Conservation (phyloP, 148 eudicot species). For the Rhododendron henanense region DNA sequence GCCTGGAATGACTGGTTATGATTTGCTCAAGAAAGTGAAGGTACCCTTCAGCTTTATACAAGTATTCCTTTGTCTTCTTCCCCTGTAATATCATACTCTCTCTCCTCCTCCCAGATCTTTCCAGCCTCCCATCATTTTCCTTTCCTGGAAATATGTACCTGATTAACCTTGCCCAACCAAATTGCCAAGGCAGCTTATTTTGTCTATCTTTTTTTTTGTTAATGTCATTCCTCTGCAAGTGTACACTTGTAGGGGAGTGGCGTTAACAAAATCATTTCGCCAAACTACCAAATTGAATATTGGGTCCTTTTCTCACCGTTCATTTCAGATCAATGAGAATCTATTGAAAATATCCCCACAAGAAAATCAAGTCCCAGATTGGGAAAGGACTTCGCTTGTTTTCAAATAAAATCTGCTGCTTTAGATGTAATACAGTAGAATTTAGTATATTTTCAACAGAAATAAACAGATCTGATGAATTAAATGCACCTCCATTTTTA, state of each 20-base stretch:
- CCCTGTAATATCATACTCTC: not conserved
- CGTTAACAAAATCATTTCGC: too few relatives aligned
- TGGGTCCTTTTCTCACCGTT: slow-evolving; percentile 16
- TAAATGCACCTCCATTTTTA: slow-evolving; percentile 11
- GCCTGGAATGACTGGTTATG: slow-evolving; percentile 99
- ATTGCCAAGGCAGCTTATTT: too few relatives aligned
- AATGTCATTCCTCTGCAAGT: too few relatives aligned
- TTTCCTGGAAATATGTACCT: slow-evolving; percentile 24
- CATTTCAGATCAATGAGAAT: slow-evolving; percentile 22
- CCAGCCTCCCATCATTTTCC: slow-evolving; percentile 8
- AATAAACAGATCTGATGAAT: not conserved
- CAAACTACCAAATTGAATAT: not conserved
- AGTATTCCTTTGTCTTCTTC: slow-evolving; percentile 14
- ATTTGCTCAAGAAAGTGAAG: slow-evolving; percentile 94
- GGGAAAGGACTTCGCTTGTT: not conserved
- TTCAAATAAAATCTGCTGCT: not conserved
- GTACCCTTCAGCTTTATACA: slow-evolving; percentile 32
- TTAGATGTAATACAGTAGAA: not conserved
- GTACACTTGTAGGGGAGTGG: too few relatives aligned
- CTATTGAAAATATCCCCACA: slow-evolving; percentile 4
- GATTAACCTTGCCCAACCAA: not conserved
- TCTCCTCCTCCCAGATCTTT: slow-evolving; percentile 2
- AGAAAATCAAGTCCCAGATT: not conserved
- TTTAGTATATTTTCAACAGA: not conserved
- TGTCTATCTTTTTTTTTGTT: too few relatives aligned